Evolutionary conservation across 257 asterid species (phyloP), one percentile per base, ranked within the genome.

Genomic region (Hygrophila difformis): DNA sequence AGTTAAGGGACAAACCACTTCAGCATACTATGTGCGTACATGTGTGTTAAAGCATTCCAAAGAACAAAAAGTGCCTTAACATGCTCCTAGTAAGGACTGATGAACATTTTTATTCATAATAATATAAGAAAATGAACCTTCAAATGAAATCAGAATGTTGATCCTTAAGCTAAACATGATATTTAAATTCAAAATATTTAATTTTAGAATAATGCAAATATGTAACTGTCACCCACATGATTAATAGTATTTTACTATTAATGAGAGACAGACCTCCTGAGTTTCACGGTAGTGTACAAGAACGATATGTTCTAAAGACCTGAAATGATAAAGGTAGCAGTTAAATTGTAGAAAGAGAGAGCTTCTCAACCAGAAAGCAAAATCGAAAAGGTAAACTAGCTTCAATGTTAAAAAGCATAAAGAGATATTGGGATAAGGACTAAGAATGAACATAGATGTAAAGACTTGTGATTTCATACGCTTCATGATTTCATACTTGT

Each of bases 241-340:
- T 18, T 6, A 41, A 58, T 18, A 26, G 23, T 35, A 52, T 18
- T 41, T 12, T 38, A 16, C 35, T 26, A 39, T 33, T 12, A 24
- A 51, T 29, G 47, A 66, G 59, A 65, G 5, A 28, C 62, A 79
- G 55, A 89, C 98, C 98, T 85, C 96, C 64, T 72, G 92, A 49
- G 98, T 89, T 76, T 82, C 96, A 48, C 96, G 98, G 63, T 89
- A 89, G 64, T 89, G 98, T 70, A 89, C 98, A 55, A 89, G 94
- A 59, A 89, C 96, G 45, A 85, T 63, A 72, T 89, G 94, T 59
- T 89, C 98, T 59, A 77, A 67, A 18, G 85, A 65, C 91, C 98
- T 89, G 81, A 72, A 58, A 77, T 51, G 65, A 31, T 35, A 62
- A 20, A 47, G 18, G 19, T 33, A 24, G 47, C 12, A 39, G 43